A percentile compares a stretch with the other conserved stretches of the same genome.
Evolutionary conservation across 2,329 filamentous ascomycete genomes (phyloP).

Genomic region (Orbilia javanica): DNA sequence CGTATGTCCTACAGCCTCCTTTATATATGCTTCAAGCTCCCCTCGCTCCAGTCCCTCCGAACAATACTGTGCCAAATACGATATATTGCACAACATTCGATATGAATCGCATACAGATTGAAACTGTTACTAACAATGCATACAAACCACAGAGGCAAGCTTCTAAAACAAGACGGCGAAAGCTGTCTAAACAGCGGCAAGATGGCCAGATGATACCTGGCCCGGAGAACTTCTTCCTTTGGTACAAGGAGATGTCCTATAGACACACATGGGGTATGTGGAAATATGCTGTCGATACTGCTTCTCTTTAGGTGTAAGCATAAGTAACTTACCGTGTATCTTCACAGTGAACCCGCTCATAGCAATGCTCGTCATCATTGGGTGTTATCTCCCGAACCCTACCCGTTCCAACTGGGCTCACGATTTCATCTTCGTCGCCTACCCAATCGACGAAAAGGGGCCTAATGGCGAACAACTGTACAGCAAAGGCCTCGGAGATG

Average conservation of each 20-base stretch:
- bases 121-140: slow-evolving; percentile 32
- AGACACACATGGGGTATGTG: slow-evolving; percentile 62
- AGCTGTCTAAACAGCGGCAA: slow-evolving; percentile 59
- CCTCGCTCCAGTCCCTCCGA: neutral
- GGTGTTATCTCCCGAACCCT: slow-evolving; percentile 80
- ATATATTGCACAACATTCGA: slow-evolving; percentile 12
- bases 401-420: slow-evolving; percentile 81
- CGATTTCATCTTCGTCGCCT: slow-evolving; percentile 89
- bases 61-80: neutral
- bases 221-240: slow-evolving; percentile 59
- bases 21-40: neutral
- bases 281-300: neutral
- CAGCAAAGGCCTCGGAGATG: slow-evolving; percentile 87
- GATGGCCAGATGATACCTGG: slow-evolving; percentile 54
- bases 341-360: slow-evolving; percentile 73
- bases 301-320: neutral
- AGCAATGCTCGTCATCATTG: slow-evolving; percentile 74
- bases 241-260: slow-evolving; percentile 62
- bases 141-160: slow-evolving; percentile 59
- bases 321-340: neutral
- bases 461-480: slow-evolving; percentile 68
- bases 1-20: slow-evolving; percentile 46
- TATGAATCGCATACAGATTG: slow-evolving; percentile 28
- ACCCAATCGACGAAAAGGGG: slow-evolving; percentile 72
- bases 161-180: slow-evolving; percentile 60